These are phyloP conservation scores for Platismatia glauca DNA, from an alignment of 495 filamentous ascomycete genomes.

Conservation along the genomic window DNA sequence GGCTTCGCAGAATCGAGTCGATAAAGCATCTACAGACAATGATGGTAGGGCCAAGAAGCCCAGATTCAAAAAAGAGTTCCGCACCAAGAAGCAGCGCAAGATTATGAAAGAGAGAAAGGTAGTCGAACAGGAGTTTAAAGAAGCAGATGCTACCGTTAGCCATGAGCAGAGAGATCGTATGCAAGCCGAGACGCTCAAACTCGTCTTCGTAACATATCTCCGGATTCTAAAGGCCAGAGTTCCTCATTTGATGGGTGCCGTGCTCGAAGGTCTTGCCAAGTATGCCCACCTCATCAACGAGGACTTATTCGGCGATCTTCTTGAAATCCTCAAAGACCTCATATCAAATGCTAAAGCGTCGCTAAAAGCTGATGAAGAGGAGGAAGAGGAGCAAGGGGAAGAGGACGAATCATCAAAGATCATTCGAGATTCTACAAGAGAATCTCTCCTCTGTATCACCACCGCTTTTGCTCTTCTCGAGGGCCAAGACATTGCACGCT, in stretches of 20 bases:
- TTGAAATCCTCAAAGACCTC: constrained; percentile 88
- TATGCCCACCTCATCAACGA: constrained; percentile 96
- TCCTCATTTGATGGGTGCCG: constrained; percentile 80
- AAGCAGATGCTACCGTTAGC: constrained; percentile 81
- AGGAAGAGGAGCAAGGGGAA: constrained; percentile 36
- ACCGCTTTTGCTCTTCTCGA: constrained; percentile 90
- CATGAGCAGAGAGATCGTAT: constrained; percentile 87
- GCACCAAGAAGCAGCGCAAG: constrained; percentile 68
- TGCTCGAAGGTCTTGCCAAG: constrained; percentile 81
- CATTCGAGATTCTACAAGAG: constrained; percentile 61
- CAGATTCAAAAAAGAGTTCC: constrained; percentile 66
- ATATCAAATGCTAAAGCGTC: constrained; percentile 55
- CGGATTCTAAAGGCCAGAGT: constrained; percentile 74
- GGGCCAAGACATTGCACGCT: constrained; percentile 67
- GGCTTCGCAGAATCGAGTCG: constrained; percentile 63
- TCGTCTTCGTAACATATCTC: constrained; percentile 93
- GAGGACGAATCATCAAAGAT: constrained; percentile 29
- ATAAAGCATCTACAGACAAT: constrained; percentile 38
- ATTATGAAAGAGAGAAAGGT: constrained; percentile 70
- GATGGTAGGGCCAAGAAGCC: constrained; percentile 47
- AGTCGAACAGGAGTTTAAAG: constrained; percentile 85
- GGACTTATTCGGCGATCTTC: constrained; percentile 92
- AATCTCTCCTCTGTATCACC: constrained; percentile 86
- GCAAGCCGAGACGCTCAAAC: constrained; percentile 88
- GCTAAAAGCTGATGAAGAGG: constrained; percentile 34